Percentiles rank a stretch among this genome's conserved stretches.
These are phyloP conservation scores for Eruca vesicaria DNA, from an alignment of 441 rosid genomes.

Conservation along the genomic window DNA sequence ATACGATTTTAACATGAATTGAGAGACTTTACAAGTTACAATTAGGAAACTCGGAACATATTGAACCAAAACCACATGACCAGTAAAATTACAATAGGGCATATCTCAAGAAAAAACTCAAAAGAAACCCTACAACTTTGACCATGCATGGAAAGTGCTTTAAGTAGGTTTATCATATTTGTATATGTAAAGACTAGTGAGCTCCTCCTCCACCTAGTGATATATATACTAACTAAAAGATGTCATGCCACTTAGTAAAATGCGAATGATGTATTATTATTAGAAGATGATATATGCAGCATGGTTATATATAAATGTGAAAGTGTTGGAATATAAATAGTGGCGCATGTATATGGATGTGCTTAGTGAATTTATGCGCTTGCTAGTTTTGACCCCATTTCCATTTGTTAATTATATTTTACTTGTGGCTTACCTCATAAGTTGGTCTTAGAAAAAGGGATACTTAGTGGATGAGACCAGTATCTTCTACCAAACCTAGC, in stretches of 20 bases:
- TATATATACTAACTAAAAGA: slow-evolving; percentile 15
- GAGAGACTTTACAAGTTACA: no score
- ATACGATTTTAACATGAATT: no score
- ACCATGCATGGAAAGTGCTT: slow-evolving; percentile 15
- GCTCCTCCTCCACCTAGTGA: slow-evolving; percentile 27
- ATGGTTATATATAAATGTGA: no score
- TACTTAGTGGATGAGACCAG: slow-evolving; percentile 20
- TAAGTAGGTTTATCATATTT: slow-evolving; percentile 1
- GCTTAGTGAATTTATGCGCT: slow-evolving; percentile 16
- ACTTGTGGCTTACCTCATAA: slow-evolving; percentile 21
- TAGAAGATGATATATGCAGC: no score
- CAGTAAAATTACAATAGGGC: not conserved
- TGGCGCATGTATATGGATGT: slow-evolving; percentile 8
- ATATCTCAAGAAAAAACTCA: not conserved
- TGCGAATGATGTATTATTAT: no score
- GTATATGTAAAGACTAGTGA: not conserved
- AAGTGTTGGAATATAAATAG: slow-evolving; percentile 12
- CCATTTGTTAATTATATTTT: not conserved
- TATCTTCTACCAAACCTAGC: slow-evolving; percentile 30
- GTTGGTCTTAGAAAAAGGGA: not conserved
- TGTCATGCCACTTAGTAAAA: slow-evolving; percentile 31
- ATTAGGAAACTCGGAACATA: no score
- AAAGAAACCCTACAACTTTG: not conserved
- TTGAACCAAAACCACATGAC: not conserved
- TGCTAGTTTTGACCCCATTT: slow-evolving; percentile 22